Evolutionary conservation across 805 yeast species (phyloP).

Genomic region (Pichia californica): DNA sequence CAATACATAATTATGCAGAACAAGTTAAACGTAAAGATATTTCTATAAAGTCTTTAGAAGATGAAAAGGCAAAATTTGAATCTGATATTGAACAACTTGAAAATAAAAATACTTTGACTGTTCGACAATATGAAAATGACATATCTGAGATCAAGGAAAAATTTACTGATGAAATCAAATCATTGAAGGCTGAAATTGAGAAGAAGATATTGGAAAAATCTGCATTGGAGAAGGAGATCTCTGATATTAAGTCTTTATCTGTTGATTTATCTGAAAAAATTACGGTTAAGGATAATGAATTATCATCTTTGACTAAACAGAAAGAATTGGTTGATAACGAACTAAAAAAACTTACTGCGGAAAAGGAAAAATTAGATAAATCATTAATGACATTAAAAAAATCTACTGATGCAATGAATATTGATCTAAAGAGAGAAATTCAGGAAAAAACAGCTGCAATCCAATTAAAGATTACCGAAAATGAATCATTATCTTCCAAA

Average conservation of each 20-base stretch:
- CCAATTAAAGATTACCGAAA: slow-evolving; percentile 2
- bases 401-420: not conserved
- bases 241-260: not conserved
- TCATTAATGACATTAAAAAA: not conserved
- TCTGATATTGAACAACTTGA: not conserved
- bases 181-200: not conserved
- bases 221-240: not conserved
- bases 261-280: no score
- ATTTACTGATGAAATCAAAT: not conserved
- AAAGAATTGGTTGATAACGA: not conserved
- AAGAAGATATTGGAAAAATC: slow-evolving; percentile 12
- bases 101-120: not conserved
- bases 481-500: not conserved
- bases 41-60: no score
- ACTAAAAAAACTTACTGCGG: not conserved
- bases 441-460: not conserved
- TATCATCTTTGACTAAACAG: no score
- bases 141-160: slow-evolving; percentile 2
- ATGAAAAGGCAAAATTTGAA: no score
- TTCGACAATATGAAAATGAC: not conserved
- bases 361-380: not conserved
- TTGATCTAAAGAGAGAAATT: not conserved
- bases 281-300: no score
- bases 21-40: no score
- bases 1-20: no score